Percentiles rank a stretch among this genome's conserved stretches.
Conservation (phyloP, 257 asterid genomes). For the Anisodus acutangulus region DNA sequence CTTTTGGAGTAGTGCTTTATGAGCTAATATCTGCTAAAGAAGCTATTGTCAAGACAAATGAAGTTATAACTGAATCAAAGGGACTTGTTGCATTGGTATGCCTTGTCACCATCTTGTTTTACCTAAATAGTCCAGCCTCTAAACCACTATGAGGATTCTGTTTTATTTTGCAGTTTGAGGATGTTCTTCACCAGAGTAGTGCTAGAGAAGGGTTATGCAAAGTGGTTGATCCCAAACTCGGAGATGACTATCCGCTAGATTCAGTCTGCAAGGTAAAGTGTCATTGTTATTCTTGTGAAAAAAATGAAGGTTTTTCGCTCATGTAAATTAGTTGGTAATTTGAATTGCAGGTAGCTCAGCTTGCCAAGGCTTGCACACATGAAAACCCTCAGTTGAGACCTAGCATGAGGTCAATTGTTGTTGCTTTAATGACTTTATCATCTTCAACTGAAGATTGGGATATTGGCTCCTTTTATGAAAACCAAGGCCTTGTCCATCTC, state of each 20-base stretch:
- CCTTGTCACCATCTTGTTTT: background rate
- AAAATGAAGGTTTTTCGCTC: background rate
- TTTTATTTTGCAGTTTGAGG: conserved; percentile 67
- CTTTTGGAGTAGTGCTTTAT: conserved; percentile 84
- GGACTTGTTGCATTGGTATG: conserved; percentile 83
- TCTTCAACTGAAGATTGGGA: conserved; percentile 93
- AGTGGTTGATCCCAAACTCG: conserved; percentile 77
- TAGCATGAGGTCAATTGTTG: conserved; percentile 89
- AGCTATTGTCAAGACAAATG: conserved; percentile 75
- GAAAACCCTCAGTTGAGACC: conserved; percentile 90
- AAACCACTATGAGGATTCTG: background rate
- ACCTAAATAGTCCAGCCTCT: background rate
- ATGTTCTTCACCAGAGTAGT: conserved; percentile 52
- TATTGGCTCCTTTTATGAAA: conserved; percentile 79
- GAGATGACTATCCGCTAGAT: conserved; percentile 63
- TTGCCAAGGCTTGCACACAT: conserved; percentile 81
- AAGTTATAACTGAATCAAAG: conserved; percentile 62
- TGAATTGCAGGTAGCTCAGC: conserved; percentile 67
- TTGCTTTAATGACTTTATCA: conserved; percentile 84
- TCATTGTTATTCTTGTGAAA: background rate
- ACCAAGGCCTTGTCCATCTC: conserved; percentile 64
- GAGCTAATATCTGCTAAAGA: conserved; percentile 78
- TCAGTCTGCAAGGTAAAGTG: conserved; percentile 67
- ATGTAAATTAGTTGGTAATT: conserved; percentile 3
- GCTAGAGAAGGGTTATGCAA: conserved; percentile 51